Evolutionary conservation across 2,329 filamentous ascomycete species (phyloP), one percentile per base, ranked within the genome.

Genomic region (Bipolaris gigantea): DNA sequence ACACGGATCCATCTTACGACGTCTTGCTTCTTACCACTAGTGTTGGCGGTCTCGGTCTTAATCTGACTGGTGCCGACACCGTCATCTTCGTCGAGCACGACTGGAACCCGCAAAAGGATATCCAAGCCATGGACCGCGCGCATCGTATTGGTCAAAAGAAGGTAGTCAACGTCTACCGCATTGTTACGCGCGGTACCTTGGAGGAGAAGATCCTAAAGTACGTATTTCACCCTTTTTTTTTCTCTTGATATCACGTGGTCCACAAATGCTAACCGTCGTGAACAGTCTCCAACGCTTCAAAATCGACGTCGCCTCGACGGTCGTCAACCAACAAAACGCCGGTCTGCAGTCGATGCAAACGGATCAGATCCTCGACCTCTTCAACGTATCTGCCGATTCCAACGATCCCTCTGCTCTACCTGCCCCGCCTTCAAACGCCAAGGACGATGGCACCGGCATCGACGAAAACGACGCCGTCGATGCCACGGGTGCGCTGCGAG

Each of bases 41-140:
- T 66, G 94, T 99, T 41, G 94, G 94, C 73, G 94, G 94, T 59
- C 81, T 99, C 1, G 94, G 94, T 25, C 83, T 99, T 52, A 99
- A 99, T 74, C 79, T 99, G 61, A 99, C 94, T 0, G 94, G 94
- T 63, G 94, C 94, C 3, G 94, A 99, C 75, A 99, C 94, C 0
- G 94, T 99, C 74, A 99, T 99, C 65, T 99, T 99, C 69, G 95
- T 99, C 27, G 94, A 99, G 76, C 95, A 99, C 75, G 94, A 99
- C 75, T 99, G 94, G 94, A 99, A 99, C 73, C 94, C 94, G 30
- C 94, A 99, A 73, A 96, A 96, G 75, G 94, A 99, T 76, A 85
- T 99, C 63, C 94, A 99, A 72, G 94, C 94, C 63, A 99, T 99
- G 94, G 94, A 99, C 72, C 91, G 94, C 56, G 94, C 94, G 8